Conservation (phyloP, 768 basidiomycete species). For the Strobilomyces echinocephalus region DNA sequence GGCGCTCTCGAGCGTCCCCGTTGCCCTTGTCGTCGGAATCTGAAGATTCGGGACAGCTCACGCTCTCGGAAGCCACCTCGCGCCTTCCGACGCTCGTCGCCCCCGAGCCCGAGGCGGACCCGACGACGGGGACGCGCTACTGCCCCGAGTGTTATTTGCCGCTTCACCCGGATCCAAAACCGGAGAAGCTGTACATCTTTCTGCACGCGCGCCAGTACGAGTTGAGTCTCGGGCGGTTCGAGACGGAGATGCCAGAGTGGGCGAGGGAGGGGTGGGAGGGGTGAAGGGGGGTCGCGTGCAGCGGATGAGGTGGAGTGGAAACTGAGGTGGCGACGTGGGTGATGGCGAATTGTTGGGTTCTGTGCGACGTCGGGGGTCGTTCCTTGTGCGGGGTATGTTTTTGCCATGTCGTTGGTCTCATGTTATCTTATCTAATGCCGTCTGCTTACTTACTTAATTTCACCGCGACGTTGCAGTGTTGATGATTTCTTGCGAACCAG, state of each 20-base stretch:
- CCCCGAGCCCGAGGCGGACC: constrained; percentile 29
- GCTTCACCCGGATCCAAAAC: constrained; percentile 87
- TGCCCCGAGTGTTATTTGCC: constrained; percentile 92
- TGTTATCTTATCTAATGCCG: neutral
- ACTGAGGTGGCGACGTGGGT: neutral
- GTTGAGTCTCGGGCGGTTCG: constrained; percentile 74
- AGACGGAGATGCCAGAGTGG: constrained; percentile 89
- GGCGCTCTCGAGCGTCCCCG: neutral
- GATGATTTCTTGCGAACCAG: no score
- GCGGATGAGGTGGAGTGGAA: neutral
- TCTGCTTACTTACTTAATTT: no score
- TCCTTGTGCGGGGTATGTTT: neutral
- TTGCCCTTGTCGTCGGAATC: neutral
- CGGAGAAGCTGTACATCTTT: constrained; percentile 92
- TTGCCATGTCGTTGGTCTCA: neutral
- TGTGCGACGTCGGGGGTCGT: neutral
- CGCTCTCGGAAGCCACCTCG: constrained; percentile 47
- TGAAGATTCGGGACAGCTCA: constrained; percentile 24
- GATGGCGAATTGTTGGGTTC: neutral
- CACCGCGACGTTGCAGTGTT: no score
- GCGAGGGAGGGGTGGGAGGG: constrained; percentile 60
- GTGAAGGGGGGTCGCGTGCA: neutral
- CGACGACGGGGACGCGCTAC: constrained; percentile 51
- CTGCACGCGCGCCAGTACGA: constrained; percentile 87
- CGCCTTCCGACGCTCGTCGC: constrained; percentile 26